Conservation (phyloP, 1,139 yeast genomes). For the Lodderomyces pseudojiufengensis region DNA sequence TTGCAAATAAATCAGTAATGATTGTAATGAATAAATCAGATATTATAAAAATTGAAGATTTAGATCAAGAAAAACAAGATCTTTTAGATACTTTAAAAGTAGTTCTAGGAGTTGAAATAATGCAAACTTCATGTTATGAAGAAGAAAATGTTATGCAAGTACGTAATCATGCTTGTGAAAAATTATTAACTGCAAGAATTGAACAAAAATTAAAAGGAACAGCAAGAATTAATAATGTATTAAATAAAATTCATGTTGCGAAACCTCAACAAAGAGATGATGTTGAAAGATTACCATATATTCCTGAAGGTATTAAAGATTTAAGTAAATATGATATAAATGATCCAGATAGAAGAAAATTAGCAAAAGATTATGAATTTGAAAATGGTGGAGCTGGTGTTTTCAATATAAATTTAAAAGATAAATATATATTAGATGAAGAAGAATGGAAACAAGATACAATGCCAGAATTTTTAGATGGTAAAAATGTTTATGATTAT, state of each 20-base stretch:
- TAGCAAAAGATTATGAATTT: conserved; percentile 85
- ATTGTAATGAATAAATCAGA: conserved; percentile 95
- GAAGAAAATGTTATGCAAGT: conserved; percentile 96
- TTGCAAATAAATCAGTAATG: conserved; percentile 94
- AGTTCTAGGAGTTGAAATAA: conserved; percentile 81
- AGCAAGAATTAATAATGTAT: conserved; percentile 81
- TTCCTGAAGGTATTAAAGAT: conserved; percentile 68
- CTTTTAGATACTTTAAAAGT: conserved; percentile 60
- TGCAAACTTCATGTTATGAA: conserved; percentile 89
- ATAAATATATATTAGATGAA: conserved; percentile 84
- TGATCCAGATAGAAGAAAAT: conserved; percentile 78
- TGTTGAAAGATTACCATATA: conserved; percentile 67
- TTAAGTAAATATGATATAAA: conserved; percentile 66
- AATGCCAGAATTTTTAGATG: conserved; percentile 95
- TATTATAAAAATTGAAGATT: conserved; percentile 79
- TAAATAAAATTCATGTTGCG: conserved; percentile 95
- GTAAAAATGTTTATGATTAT: conserved; percentile 95
- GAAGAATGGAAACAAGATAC: conserved; percentile 97
- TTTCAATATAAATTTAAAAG: conserved; percentile 87
- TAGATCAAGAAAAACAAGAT: conserved; percentile 71
- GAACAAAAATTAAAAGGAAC: conserved; percentile 95
- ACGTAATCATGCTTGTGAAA: conserved; percentile 96
- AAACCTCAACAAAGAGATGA: conserved; percentile 88
- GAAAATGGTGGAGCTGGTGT: conserved; percentile 99
- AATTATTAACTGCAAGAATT: conserved; percentile 88